phyloP scores from a whole-genome alignment of 306 rosid species.

The Vicia sativa region DNA sequence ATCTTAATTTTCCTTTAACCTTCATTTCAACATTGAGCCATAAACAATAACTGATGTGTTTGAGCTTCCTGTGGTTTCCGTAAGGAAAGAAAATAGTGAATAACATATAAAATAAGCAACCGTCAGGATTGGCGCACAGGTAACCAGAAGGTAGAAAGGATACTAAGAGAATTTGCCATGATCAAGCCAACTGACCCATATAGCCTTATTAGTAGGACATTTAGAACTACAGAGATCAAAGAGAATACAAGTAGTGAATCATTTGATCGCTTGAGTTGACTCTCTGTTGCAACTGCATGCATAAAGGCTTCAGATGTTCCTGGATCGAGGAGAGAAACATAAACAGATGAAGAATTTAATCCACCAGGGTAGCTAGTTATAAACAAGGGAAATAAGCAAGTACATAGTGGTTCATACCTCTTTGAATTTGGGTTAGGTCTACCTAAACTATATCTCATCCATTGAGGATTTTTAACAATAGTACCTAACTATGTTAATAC shows the following conservation, averaged over 20 bases:
- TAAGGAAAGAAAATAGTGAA: too few relatives aligned
- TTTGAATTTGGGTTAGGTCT: too few relatives aligned
- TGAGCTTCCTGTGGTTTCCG: too few relatives aligned
- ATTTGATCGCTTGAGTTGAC: constrained; percentile 81
- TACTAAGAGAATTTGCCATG: constrained; percentile 86
- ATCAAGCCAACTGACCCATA: constrained; percentile 93
- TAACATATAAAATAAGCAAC: too few relatives aligned
- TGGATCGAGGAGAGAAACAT: constrained; percentile 39
- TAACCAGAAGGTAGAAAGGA: constrained; percentile 79
- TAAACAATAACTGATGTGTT: too few relatives aligned
- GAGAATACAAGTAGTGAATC: constrained; percentile 75
- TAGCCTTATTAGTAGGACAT: constrained; percentile 62
- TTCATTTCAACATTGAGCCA: too few relatives aligned
- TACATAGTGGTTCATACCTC: constrained; percentile 11
- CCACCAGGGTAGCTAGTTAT: constrained; percentile 7
- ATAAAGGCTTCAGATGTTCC: constrained; percentile 97
- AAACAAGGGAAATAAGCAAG: constrained; percentile 8
- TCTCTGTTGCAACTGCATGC: constrained; percentile 89
- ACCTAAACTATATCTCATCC: too few relatives aligned
- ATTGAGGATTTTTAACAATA: neutral
- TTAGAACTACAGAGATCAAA: constrained; percentile 71
- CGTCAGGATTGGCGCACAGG: too few relatives aligned
- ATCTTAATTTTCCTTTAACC: too few relatives aligned
- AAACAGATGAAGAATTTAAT: constrained; percentile 11
- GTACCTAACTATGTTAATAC: constrained; percentile 16